Evolutionary conservation across 352 stramenopile genomes (phyloP).

Genomic region (Detonula confervacea): DNA sequence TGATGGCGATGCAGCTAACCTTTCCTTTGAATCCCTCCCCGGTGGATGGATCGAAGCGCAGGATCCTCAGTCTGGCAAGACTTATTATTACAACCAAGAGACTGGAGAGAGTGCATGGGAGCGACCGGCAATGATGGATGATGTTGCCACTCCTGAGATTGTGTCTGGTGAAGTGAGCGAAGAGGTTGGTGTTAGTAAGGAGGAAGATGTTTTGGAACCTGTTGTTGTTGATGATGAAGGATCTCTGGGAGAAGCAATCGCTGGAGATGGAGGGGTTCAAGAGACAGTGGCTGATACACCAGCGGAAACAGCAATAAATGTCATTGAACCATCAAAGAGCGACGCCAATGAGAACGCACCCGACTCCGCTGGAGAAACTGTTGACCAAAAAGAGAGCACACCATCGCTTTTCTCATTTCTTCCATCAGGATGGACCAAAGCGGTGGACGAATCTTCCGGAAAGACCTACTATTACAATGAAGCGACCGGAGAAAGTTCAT

Average conservation of each 20-base stretch:
- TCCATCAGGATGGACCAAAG: slow-evolving; percentile 38
- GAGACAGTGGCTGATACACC: too few species aligned
- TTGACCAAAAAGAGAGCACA: background rate
- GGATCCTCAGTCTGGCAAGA: slow-evolving; percentile 43
- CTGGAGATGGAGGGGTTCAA: too few species aligned
- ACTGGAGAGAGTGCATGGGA: slow-evolving; percentile 23
- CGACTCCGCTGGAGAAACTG: too few species aligned
- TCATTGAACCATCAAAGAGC: too few species aligned
- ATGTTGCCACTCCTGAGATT: too few species aligned
- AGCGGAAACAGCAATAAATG: too few species aligned
- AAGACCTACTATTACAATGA: slow-evolving; percentile 66
- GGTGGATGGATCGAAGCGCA: slow-evolving; percentile 55
- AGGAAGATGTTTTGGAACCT: too few species aligned
- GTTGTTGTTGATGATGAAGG: too few species aligned
- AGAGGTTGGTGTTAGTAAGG: too few species aligned
- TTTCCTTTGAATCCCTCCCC: background rate
- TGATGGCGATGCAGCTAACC: background rate
- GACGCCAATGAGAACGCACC: too few species aligned
- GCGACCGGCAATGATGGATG: background rate
- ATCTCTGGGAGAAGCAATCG: too few species aligned
- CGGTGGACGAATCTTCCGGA: slow-evolving; percentile 45
- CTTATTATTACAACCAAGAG: slow-evolving; percentile 59
- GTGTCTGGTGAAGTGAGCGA: too few species aligned
- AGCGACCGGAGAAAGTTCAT: slow-evolving; percentile 48
- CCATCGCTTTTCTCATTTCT: background rate